Evolutionary conservation across 139 green algal genomes (phyloP).

Genomic region (Chlorella sp.): DNA sequence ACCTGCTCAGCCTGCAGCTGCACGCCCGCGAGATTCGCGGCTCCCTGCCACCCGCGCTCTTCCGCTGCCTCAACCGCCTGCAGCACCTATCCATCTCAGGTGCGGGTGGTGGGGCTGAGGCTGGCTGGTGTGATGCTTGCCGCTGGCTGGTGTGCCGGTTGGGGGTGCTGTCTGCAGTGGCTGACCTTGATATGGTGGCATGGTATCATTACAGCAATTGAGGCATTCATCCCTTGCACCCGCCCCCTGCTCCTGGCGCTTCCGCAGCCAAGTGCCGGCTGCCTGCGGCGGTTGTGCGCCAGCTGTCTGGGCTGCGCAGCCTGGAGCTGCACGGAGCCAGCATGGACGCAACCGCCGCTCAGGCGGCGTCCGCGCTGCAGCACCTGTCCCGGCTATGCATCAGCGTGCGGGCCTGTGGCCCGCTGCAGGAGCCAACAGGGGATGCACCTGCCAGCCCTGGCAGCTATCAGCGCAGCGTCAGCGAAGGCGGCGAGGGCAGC

Average conservation of each 20-base stretch:
- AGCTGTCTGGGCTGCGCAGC: slow-evolving; percentile 24
- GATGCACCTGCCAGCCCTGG: too few species aligned
- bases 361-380: slow-evolving; percentile 3
- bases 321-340: slow-evolving; percentile 34
- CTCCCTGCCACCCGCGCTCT: slow-evolving; percentile 22
- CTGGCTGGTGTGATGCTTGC: too few species aligned
- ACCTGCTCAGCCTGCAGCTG: slow-evolving; percentile 39
- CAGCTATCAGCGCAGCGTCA: neutral
- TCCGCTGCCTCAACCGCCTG: slow-evolving; percentile 28
- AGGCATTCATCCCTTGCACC: neutral
- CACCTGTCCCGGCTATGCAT: slow-evolving; percentile 29
- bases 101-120: neutral
- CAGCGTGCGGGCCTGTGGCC: slow-evolving; percentile 3
- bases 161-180: too few species aligned
- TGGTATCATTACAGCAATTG: too few species aligned
- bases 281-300: slow-evolving; percentile 22
- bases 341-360: neutral
- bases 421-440: neutral
- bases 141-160: too few species aligned
- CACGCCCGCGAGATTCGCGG: slow-evolving; percentile 27
- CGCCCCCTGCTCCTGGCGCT: neutral
- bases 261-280: slow-evolving; percentile 27
- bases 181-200: too few species aligned
- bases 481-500: neutral
- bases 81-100: slow-evolving; percentile 30